Percentiles rank a stretch among this genome's conserved stretches.
Conservation (phyloP, 768 basidiomycete species). For the Suillus discolor region DNA sequence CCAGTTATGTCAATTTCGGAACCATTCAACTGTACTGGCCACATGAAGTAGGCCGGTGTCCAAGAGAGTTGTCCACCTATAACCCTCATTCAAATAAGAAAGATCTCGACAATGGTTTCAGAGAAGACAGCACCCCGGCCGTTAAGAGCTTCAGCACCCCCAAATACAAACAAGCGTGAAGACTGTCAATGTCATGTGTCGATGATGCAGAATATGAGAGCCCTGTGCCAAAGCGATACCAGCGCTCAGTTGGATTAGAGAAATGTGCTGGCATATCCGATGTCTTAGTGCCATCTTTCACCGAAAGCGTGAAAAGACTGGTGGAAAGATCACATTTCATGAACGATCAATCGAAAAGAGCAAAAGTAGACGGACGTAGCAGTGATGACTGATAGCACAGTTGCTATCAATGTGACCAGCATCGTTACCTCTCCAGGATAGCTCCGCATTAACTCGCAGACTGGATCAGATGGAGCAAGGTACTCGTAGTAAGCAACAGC, state of each 20-base stretch:
- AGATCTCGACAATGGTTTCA: background rate
- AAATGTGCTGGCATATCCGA: conserved; percentile 14
- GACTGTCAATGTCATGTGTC: background rate
- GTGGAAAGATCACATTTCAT: background rate
- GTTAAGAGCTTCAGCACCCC: conserved; percentile 9
- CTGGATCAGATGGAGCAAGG: conserved; percentile 1
- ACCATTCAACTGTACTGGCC: background rate
- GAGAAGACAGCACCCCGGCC: conserved; percentile 6
- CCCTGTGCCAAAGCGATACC: conserved; percentile 13
- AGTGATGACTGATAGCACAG: conserved; percentile 1
- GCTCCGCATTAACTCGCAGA: background rate
- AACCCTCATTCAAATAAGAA: background rate
- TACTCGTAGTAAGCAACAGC: conserved; percentile 4
- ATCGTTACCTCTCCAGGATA: conserved; percentile 9
- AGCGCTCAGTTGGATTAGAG: conserved; percentile 4
- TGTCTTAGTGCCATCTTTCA: conserved; percentile 16
- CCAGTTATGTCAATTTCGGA: conserved; percentile 12
- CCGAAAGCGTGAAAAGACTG: conserved; percentile 8
- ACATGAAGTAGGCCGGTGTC: conserved; percentile 7
- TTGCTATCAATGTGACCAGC: conserved; percentile 6
- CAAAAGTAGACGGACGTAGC: background rate
- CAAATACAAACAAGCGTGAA: conserved; percentile 7
- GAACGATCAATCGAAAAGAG: background rate
- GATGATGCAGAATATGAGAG: background rate
- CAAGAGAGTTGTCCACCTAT: conserved; percentile 19